Percentiles rank a stretch among this genome's conserved stretches.
Evolutionary conservation across 2,329 filamentous ascomycete genomes (phyloP).

Genomic region (Aspergillus tanneri): DNA sequence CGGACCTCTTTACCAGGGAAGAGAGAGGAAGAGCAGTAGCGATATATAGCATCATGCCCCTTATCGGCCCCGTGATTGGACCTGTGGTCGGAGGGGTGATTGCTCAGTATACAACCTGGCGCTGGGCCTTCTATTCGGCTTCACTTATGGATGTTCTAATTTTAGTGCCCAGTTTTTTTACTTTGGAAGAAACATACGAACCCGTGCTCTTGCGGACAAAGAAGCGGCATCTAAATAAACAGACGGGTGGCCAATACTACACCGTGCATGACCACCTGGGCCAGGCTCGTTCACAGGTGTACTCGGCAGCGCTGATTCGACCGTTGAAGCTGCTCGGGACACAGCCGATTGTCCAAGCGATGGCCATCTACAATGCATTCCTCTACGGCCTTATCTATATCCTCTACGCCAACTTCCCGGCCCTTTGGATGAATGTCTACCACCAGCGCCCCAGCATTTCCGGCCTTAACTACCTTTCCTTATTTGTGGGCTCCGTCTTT

Average conservation of each 20-base stretch:
- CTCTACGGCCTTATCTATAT: slow-evolving; percentile 62
- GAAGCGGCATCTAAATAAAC: slow-evolving; percentile 43
- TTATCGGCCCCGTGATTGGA: slow-evolving; percentile 41
- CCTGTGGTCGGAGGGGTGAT: slow-evolving; percentile 64
- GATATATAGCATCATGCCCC: slow-evolving; percentile 1
- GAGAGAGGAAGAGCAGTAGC: background rate
- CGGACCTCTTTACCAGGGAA: background rate
- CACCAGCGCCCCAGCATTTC: slow-evolving; percentile 52
- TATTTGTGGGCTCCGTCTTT: slow-evolving; percentile 58
- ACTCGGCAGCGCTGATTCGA: slow-evolving; percentile 46
- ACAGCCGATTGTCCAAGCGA: slow-evolving; percentile 59
- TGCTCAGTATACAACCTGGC: slow-evolving; percentile 41
- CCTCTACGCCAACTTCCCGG: slow-evolving; percentile 59
- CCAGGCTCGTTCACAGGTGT: slow-evolving; percentile 17
- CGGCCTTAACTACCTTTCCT: slow-evolving; percentile 61
- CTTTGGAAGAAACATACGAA: slow-evolving; percentile 61
- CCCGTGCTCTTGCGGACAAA: slow-evolving; percentile 60
- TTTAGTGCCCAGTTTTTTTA: slow-evolving; percentile 58
- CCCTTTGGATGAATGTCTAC: slow-evolving; percentile 56
- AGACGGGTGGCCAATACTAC: slow-evolving; percentile 29
- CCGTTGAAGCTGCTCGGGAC: slow-evolving; percentile 55
- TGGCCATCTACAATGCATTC: slow-evolving; percentile 55
- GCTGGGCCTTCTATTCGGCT: slow-evolving; percentile 50
- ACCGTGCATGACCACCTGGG: slow-evolving; percentile 9
- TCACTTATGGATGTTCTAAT: slow-evolving; percentile 60